Percentiles rank a stretch among this genome's conserved stretches.
Evolutionary conservation across 345 rosid genomes (phyloP).

Genomic region (Cochlearia excelsa): DNA sequence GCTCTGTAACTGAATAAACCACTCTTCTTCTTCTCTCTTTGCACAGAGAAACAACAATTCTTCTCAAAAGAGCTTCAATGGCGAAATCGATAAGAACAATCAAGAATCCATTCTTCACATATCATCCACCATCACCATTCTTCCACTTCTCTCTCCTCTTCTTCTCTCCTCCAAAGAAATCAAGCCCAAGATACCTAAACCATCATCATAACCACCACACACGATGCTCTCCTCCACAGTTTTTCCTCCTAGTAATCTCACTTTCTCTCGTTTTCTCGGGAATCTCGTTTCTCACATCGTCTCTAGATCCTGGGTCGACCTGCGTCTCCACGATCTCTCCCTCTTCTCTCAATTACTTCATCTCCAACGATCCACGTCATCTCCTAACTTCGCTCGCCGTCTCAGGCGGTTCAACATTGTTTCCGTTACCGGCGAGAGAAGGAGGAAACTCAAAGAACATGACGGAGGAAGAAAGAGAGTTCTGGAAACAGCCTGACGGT

Average conservation of each 20-base stretch:
- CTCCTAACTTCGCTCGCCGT: constrained; percentile 45
- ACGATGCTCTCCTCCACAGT: constrained; percentile 32
- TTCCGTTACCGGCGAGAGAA: constrained; percentile 51
- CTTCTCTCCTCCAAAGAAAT: constrained; percentile 45
- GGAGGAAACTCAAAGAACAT: constrained; percentile 38
- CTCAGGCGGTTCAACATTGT: constrained; percentile 29
- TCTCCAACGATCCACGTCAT: constrained; percentile 31
- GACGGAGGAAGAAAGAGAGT: constrained; percentile 46
- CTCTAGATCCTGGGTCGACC: constrained; percentile 27
- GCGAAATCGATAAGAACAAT: constrained; percentile 50
- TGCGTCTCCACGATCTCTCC: constrained; percentile 43
- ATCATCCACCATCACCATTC: constrained; percentile 43
- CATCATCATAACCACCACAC: constrained; percentile 37
- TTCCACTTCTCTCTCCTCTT: constrained; percentile 45
- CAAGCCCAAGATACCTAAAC: constrained; percentile 42
- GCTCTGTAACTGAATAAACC: constrained; percentile 27
- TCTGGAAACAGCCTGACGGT: constrained; percentile 97
- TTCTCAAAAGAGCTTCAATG: constrained; percentile 37
- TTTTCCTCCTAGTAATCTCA: constrained; percentile 44
- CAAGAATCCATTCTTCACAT: constrained; percentile 42
- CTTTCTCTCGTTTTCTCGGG: constrained; percentile 50
- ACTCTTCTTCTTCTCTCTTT: constrained; percentile 17
- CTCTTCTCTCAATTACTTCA: constrained; percentile 34
- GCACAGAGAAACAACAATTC: background rate
- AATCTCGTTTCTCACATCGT: constrained; percentile 38